Evolutionary conservation across 805 yeast species (phyloP), one percentile per base, ranked within the genome.

Genomic region (Wickerhamomyces hampshirensis): DNA sequence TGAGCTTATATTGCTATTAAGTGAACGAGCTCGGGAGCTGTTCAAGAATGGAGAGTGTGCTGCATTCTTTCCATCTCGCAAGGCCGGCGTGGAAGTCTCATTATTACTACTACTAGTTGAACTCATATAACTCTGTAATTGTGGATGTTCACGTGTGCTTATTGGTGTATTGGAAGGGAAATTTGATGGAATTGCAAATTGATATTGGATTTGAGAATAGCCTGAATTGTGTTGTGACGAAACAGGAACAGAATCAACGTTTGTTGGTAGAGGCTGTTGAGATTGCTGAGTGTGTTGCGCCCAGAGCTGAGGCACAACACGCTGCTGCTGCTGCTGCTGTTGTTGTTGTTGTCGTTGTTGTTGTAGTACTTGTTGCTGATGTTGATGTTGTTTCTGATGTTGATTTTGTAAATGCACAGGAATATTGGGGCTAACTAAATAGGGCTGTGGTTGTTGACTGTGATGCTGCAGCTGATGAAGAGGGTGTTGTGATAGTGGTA

Each of bases 1-100:
- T 9, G 48, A 37, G 29, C 43, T 43, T 11, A 50, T 46, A 30
- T 29, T 50, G 37, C 38, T 52, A 34, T 50, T 54, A 27, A 51
- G 24, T 1, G 48, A 32, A 10, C 58, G 43, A 2, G 55, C 50
- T 6, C 56, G 43, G 5, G 43, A 34, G 4, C 46, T 29, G 17
- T 35, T 42, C 34, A 34, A 31, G 23, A 37, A 42, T 0, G 48
- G 46, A 2, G 46, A 38, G 14, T 23, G 31, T 15, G n/a, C n/a
- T n/a, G n/a, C n/a, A n/a, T n/a, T n/a, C n/a, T n/a, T n/a, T n/a
- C n/a, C n/a, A n/a, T n/a, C n/a, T n/a, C n/a, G n/a, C n/a, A n/a
- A n/a, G n/a, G n/a, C n/a, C n/a, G n/a, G n/a, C n/a, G n/a, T n/a
- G n/a, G n/a, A n/a, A n/a, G n/a, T n/a, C n/a, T n/a, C n/a, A n/a